Evolutionary conservation across 192 early-diverging fungal species (phyloP).

Genomic region (Coemansia sp.): DNA sequence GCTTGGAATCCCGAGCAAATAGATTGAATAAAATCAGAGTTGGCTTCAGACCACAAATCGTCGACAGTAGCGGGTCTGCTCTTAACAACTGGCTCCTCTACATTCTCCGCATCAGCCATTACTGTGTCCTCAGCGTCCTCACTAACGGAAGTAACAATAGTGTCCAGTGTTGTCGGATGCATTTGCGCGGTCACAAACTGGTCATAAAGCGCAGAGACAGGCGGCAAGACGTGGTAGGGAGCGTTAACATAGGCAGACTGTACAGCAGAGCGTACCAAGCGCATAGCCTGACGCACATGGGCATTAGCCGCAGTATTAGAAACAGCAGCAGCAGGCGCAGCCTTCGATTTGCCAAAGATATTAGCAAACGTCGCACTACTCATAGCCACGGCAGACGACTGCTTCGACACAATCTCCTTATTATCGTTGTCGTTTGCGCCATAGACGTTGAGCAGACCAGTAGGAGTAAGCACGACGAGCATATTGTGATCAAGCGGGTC

Average conservation of each 20-base stretch:
- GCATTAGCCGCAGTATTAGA: slow-evolving; percentile 2
- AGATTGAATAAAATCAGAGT: neutral
- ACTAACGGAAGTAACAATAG: neutral
- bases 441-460: slow-evolving; percentile 42
- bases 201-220: slow-evolving; percentile 55
- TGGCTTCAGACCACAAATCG: neutral
- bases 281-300: slow-evolving; percentile 43
- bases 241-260: slow-evolving; percentile 54
- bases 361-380: slow-evolving; percentile 34
- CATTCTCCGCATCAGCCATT: neutral
- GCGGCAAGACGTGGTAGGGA: slow-evolving; percentile 63
- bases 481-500: slow-evolving; percentile 40
- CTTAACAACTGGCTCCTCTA: neutral
- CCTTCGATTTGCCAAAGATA: slow-evolving; percentile 32
- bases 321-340: neutral
- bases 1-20: slow-evolving; percentile 10
- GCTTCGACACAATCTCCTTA: slow-evolving; percentile 10
- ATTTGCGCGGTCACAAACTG: slow-evolving; percentile 55
- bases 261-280: slow-evolving; percentile 53
- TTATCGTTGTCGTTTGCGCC: slow-evolving; percentile 7
- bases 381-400: slow-evolving; percentile 16
- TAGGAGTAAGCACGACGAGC: slow-evolving; percentile 42
- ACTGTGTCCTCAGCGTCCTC: slow-evolving; percentile 2
- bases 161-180: slow-evolving; percentile 1
- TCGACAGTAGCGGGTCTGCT: slow-evolving; percentile 5